These are phyloP conservation scores for Seiridium unicorne DNA, from an alignment of 2,329 filamentous ascomycete genomes.

Conservation along the genomic window DNA sequence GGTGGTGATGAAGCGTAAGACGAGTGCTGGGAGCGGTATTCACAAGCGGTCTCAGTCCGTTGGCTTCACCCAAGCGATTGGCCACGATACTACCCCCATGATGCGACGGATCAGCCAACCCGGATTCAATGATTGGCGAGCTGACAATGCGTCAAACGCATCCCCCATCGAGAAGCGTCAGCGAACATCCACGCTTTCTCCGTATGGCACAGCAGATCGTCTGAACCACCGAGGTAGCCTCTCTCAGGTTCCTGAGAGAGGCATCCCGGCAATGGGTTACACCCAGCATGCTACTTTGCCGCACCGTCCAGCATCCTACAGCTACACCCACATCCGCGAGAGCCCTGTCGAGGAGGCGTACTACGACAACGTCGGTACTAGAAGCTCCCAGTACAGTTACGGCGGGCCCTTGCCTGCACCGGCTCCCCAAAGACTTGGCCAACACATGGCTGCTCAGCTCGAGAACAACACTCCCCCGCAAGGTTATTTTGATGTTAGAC, in stretches of 20 bases:
- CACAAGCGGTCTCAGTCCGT: conserved; percentile 36
- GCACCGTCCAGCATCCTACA: conserved; percentile 23
- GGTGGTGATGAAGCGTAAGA: conserved; percentile 23
- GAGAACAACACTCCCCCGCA: conserved; percentile 15
- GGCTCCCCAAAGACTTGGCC: conserved; percentile 18
- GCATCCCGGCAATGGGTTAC: conserved; percentile 18
- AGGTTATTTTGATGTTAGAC: conserved; percentile 16
- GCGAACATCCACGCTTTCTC: conserved; percentile 18
- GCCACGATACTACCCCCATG: conserved; percentile 20
- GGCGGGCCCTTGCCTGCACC: conserved; percentile 19
- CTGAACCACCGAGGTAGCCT: conserved; percentile 8
- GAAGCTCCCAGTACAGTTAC: conserved; percentile 16
- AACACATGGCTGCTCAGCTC: conserved; percentile 16
- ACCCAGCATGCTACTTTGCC: conserved; percentile 18
- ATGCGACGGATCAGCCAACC: conserved; percentile 25
- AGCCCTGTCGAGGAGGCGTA: conserved; percentile 26
- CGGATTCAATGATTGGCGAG: conserved; percentile 11
- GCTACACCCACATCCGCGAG: conserved; percentile 32
- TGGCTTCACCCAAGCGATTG: conserved; percentile 16
- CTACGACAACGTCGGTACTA: conserved; percentile 14
- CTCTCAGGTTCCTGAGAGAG: conserved; percentile 10
- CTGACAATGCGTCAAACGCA: conserved; percentile 13
- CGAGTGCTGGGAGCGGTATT: conserved; percentile 6
- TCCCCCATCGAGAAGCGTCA: conserved; percentile 27
- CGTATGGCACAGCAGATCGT: conserved; percentile 17